Base-by-base conservation (phyloP, 768 basidiomycete genomes). In the Rubroboletus satanas region DNA sequence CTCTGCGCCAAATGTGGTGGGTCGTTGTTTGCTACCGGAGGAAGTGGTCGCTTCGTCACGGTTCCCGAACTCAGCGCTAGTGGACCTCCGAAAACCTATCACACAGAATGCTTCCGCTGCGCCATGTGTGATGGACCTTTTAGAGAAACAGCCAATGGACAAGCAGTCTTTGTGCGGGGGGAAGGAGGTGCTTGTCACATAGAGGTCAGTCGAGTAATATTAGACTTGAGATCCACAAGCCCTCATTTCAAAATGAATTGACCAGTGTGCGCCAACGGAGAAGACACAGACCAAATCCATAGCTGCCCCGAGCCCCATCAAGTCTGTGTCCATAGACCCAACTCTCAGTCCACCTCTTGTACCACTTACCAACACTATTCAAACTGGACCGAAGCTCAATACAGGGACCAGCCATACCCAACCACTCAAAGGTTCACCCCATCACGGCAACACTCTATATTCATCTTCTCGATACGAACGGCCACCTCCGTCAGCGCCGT, bases 51-150 rank as follows among this genome's bases (percentile, higher is more conserved):
- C 54, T 91, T 84, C 67, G 81, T 91, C 32, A 87, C 87, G 2
- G 80, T 90, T 29, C 87, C 89, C 7, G 81, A 79, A 53, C 68
- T 72, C 48, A 69, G 66, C 35, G 61, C 69, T 2, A 65, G 61
- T 52, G 74, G 74, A 17, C 71, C 73, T 23, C 77, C 83, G n/a
- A 78, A 79, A 66, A 77, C 78, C 21, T 93, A 88, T 62, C 90
- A 93, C 60, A 76, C 80, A 4, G 79, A 83, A 41, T 93, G 90
- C 66, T 92, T 93, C 70, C 82, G 78, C 49, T 93, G 90, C 62
- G 74, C 68, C 21, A 73, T 86, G 21, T 93, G 90, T 61, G 74
- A 81, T 42, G 77, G 79, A 17, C 64, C 75, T 9, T 90, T 93
- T 61, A 80, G 79, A 57, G 87, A 87, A 64, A 74, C 73, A 35